Evolutionary conservation across 768 basidiomycete genomes (phyloP).

Genomic region (Boletus pseudopeckii): DNA sequence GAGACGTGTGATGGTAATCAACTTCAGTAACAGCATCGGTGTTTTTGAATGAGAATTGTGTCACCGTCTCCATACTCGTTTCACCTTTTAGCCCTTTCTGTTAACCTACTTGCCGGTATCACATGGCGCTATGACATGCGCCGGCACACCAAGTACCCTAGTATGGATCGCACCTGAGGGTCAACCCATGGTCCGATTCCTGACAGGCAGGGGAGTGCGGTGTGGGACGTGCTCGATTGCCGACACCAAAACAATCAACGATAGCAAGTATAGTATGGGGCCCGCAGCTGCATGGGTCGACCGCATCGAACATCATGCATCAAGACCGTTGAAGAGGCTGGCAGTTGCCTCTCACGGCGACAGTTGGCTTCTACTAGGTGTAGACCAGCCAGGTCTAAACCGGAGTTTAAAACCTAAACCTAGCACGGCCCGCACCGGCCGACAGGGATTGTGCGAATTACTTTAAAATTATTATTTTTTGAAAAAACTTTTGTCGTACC

Average conservation of each 20-base stretch:
- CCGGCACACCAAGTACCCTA: not conserved
- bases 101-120: slow-evolving; percentile 28
- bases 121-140: slow-evolving; percentile 14
- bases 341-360: slow-evolving; percentile 5
- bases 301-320: slow-evolving; percentile 2
- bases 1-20: slow-evolving; percentile 4
- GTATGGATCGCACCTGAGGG: slow-evolving; percentile 1
- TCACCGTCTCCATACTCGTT: slow-evolving; percentile 26
- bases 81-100: slow-evolving; percentile 21
- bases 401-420: too few species aligned
- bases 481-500: too few species aligned
- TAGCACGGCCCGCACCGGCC: too few species aligned
- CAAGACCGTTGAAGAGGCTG: not conserved
- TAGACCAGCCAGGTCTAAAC: too few species aligned
- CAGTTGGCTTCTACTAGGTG: too few species aligned
- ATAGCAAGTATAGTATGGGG: slow-evolving; percentile 17
- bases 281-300: slow-evolving; percentile 1
- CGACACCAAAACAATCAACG: slow-evolving; percentile 5
- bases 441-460: too few species aligned
- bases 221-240: slow-evolving; percentile 8
- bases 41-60: slow-evolving; percentile 5
- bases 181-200: slow-evolving; percentile 10
- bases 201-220: slow-evolving; percentile 7
- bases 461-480: too few species aligned
- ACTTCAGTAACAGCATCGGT: slow-evolving; percentile 11